These are phyloP conservation scores for Condylostoma magnum DNA, from an alignment of 169 alveolate species.

Conservation along the genomic window DNA sequence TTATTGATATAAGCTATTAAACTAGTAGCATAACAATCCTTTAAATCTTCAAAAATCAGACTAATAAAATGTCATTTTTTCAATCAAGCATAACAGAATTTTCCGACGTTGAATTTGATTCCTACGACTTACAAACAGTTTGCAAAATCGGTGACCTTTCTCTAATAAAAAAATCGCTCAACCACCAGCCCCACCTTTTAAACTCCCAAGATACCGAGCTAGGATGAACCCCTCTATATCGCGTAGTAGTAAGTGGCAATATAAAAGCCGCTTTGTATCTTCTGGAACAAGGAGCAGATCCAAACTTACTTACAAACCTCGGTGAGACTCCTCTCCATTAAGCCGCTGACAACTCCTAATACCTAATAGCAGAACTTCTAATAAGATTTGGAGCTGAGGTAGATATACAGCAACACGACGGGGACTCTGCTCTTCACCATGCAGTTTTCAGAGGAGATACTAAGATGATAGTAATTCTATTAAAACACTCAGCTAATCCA, in stretches of 20 bases:
- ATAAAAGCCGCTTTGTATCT: slow-evolving; percentile 1
- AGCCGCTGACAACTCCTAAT: slow-evolving; percentile 32
- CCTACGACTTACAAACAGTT: no score
- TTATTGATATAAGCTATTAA: no score
- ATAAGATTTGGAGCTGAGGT: slow-evolving; percentile 14
- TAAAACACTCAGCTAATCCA: slow-evolving; percentile 37
- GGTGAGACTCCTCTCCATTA: slow-evolving; percentile 31
- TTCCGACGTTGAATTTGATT: no score
- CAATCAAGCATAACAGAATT: no score
- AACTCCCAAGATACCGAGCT: slow-evolving; percentile 12
- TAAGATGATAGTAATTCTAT: slow-evolving; percentile 21
- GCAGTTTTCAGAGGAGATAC: slow-evolving; percentile 48
- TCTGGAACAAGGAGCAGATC: not conserved
- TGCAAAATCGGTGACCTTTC: no score
- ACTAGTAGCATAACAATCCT: no score
- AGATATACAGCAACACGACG: slow-evolving; percentile 30
- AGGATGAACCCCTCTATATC: slow-evolving; percentile 31
- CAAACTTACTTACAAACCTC: slow-evolving; percentile 3
- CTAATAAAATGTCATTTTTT: no score
- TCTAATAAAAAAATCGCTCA: no score
- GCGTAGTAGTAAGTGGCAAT: slow-evolving; percentile 13
- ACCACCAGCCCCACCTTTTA: no score
- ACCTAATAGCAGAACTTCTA: slow-evolving; percentile 17
- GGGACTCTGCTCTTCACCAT: slow-evolving; percentile 38
- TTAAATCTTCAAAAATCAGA: no score